A percentile compares a stretch with the other conserved stretches of the same genome.
Conservation (phyloP, 2,329 filamentous ascomycete species). For the Fusarium fracticaudum region DNA sequence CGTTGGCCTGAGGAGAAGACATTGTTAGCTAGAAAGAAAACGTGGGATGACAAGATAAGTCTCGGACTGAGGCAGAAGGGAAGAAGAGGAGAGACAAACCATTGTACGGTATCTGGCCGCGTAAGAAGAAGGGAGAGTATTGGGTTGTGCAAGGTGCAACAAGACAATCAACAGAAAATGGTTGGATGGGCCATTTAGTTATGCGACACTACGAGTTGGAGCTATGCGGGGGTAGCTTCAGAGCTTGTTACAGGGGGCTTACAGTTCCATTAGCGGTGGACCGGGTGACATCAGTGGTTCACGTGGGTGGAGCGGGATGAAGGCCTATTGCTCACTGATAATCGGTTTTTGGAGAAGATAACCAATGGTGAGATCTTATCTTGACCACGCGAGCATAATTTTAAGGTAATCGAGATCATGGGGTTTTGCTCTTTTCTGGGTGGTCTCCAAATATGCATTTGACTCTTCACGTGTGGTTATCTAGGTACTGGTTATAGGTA, state of each 20-base stretch:
- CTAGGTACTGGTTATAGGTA: neutral
- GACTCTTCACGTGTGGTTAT: neutral
- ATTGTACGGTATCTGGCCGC: constrained; percentile 25
- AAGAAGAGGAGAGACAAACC: constrained; percentile 23
- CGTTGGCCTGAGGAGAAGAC: constrained; percentile 47
- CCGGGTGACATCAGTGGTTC: constrained; percentile 32
- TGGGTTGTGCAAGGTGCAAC: constrained; percentile 11
- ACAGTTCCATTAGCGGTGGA: constrained; percentile 14
- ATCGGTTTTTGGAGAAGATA: neutral
- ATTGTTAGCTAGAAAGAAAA: constrained; percentile 21
- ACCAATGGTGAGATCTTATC: constrained; percentile 20
- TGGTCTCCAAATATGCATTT: neutral
- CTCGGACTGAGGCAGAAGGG: neutral
- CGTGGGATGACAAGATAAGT: constrained; percentile 9
- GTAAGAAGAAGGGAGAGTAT: constrained; percentile 13
- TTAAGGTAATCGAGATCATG: constrained; percentile 23
- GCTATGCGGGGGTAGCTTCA: constrained; percentile 12
- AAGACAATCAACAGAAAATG: neutral
- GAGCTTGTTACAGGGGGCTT: constrained; percentile 4
- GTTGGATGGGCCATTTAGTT: neutral
- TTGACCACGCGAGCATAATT: constrained; percentile 31
- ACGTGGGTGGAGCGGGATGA: constrained; percentile 18
- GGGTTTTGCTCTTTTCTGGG: constrained; percentile 11
- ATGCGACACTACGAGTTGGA: constrained; percentile 15
- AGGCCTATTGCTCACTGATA: constrained; percentile 4